A percentile compares a stretch with the other conserved stretches of the same genome.
Evolutionary conservation across 495 filamentous ascomycete genomes (phyloP).

Genomic region (Neurospora hispaniola): DNA sequence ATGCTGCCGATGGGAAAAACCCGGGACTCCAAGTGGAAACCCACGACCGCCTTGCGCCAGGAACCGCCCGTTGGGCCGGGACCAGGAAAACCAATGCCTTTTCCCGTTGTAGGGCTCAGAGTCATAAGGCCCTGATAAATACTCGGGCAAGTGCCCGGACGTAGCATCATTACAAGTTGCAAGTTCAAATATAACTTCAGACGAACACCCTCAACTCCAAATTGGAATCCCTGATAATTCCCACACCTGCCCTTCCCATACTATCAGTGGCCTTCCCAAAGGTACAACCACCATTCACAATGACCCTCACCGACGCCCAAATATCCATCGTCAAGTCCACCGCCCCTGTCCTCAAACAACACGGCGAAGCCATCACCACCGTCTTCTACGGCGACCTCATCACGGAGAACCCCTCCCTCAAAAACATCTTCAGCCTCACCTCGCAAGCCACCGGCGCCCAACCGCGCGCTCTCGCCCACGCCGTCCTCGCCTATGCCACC

Average conservation of each 20-base stretch:
- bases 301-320: conserved; percentile 29
- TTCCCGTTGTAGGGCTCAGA: background rate
- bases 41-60: background rate
- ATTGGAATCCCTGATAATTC: background rate
- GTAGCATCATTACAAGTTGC: background rate
- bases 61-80: background rate
- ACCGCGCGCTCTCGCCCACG: conserved; percentile 50
- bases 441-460: conserved; percentile 58
- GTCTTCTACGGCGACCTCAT: conserved; percentile 63
- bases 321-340: conserved; percentile 48
- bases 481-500: conserved; percentile 59
- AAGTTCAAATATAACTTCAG: background rate
- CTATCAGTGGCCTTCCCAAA: background rate
- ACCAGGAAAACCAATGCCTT: background rate
- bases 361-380: conserved; percentile 55
- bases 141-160: background rate
- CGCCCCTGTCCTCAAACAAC: conserved; percentile 50
- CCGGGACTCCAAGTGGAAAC: background rate
- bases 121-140: conserved; percentile 1
- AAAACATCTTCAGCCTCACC: conserved; percentile 55
- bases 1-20: background rate
- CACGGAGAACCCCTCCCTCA: conserved; percentile 46
- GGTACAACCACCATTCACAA: background rate
- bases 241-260: background rate
- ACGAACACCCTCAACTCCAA: background rate